Percentiles rank a stretch among this genome's conserved stretches.
These are phyloP conservation scores for Flaveria ramosissima DNA, from an alignment of 129 eudicot species.

Conservation along the genomic window DNA sequence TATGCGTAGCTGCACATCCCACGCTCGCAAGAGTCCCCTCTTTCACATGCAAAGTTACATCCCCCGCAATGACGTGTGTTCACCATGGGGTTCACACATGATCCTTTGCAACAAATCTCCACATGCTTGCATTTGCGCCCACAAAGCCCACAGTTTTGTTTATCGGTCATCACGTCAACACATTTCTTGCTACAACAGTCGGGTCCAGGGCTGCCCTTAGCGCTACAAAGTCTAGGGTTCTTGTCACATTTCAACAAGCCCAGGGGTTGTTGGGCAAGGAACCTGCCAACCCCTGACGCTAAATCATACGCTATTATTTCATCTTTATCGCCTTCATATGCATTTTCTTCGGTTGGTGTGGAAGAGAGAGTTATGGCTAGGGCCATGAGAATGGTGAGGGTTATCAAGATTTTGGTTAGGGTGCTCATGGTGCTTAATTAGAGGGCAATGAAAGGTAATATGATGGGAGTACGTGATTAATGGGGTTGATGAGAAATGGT, in stretches of 20 bases:
- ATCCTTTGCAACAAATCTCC: conserved; percentile 63
- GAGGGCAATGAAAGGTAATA: neutral
- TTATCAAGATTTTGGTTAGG: conserved; percentile 23
- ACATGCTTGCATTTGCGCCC: conserved; percentile 51
- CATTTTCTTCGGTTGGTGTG: conserved; percentile 6
- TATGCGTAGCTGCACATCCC: conserved; percentile 69
- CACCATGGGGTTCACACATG: conserved; percentile 46
- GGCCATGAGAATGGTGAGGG: conserved; percentile 24
- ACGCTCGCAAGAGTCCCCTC: conserved; percentile 38
- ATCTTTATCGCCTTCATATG: neutral
- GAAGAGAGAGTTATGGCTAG: conserved; percentile 26
- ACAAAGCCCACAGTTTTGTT: conserved; percentile 54
- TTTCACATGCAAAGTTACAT: conserved; percentile 48
- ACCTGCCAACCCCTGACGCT: neutral
- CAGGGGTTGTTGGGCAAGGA: conserved; percentile 27
- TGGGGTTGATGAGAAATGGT: neutral
- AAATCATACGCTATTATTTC: neutral
- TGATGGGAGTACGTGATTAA: neutral
- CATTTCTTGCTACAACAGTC: conserved; percentile 57
- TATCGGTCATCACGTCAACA: conserved; percentile 44
- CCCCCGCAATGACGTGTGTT: conserved; percentile 55
- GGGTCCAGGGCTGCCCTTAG: conserved; percentile 46
- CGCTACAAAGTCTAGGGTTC: conserved; percentile 45
- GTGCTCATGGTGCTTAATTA: conserved; percentile 29
- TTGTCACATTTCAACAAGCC: conserved; percentile 41